phyloP scores from a whole-genome alignment of 1,284 basidiomycete species.

The Ustilago shanxiensis region DNA sequence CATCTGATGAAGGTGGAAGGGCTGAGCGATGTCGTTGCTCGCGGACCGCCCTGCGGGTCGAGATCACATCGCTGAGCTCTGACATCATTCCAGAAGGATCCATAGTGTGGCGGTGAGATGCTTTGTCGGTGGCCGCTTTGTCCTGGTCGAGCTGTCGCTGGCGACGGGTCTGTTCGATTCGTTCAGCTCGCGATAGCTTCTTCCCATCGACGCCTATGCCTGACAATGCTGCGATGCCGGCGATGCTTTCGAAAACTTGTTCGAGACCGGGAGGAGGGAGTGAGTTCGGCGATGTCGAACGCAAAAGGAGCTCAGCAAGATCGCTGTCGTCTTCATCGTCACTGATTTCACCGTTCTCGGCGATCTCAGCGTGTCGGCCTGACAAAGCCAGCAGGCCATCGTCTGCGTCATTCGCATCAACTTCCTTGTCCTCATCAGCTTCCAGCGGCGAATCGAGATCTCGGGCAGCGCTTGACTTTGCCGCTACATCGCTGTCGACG shows the following conservation, averaged over 20 bases:
- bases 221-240: constrained; percentile 39
- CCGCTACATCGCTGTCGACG: constrained; percentile 17
- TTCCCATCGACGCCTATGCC: constrained; percentile 9
- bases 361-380: neutral
- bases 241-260: constrained; percentile 64
- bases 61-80: constrained; percentile 59
- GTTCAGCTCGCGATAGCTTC: constrained; percentile 55
- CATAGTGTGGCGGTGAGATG: constrained; percentile 26
- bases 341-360: neutral
- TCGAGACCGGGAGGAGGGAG: constrained; percentile 63
- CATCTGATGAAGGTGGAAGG: constrained; percentile 5
- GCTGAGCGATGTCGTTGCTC: constrained; percentile 34
- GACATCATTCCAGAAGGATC: constrained; percentile 47
- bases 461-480: constrained; percentile 20
- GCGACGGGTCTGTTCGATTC: constrained; percentile 47
- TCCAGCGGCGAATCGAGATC: constrained; percentile 56
- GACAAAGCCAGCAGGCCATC: neutral
- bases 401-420: constrained; percentile 1
- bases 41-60: constrained; percentile 30
- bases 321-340: constrained; percentile 44
- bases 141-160: constrained; percentile 40
- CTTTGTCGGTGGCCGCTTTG: constrained; percentile 13
- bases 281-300: constrained; percentile 53
- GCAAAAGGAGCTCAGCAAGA: constrained; percentile 35
- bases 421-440: constrained; percentile 51